These are phyloP conservation scores for Colletotrichum tropicale DNA, from an alignment of 2,329 filamentous ascomycete genomes.

Conservation along the genomic window DNA sequence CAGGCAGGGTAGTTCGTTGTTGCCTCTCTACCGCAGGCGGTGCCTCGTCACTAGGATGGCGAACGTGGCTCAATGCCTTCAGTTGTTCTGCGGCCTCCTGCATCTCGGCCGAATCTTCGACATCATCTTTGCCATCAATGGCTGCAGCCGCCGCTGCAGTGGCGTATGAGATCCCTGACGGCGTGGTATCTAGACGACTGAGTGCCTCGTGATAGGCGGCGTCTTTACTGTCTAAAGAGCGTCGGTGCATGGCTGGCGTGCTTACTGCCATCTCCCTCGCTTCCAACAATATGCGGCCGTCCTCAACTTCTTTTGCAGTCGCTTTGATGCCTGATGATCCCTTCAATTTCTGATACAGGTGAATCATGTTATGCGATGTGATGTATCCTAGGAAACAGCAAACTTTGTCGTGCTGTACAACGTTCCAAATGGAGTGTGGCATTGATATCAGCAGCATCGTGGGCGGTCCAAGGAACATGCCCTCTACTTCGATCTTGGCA, in stretches of 20 bases:
- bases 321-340: conserved; percentile 48
- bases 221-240: conserved; percentile 18
- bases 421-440: conserved; percentile 66
- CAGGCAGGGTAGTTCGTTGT: conserved; percentile 42
- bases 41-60: conserved; percentile 41
- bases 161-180: conserved; percentile 8
- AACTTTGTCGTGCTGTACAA: conserved; percentile 70
- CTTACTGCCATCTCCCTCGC: conserved; percentile 50
- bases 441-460: conserved; percentile 72
- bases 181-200: conserved; percentile 1
- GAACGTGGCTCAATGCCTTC: conserved; percentile 68
- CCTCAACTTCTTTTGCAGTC: conserved; percentile 58
- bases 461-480: conserved; percentile 71
- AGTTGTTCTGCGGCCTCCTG: conserved; percentile 71
- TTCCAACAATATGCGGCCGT: conserved; percentile 61
- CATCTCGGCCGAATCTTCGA: conserved; percentile 72
- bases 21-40: conserved; percentile 28
- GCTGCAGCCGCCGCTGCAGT: conserved; percentile 19
- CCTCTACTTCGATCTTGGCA: conserved; percentile 66
- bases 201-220: conserved; percentile 9
- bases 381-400: conserved; percentile 70
- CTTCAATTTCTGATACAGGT: conserved; percentile 65
- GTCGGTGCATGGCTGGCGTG: conserved; percentile 31
- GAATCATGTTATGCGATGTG: conserved; percentile 70
- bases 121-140: conserved; percentile 48